Evolutionary conservation across 176 grass and related monocot genomes (phyloP).

Genomic region (Neostapfia colusana): DNA sequence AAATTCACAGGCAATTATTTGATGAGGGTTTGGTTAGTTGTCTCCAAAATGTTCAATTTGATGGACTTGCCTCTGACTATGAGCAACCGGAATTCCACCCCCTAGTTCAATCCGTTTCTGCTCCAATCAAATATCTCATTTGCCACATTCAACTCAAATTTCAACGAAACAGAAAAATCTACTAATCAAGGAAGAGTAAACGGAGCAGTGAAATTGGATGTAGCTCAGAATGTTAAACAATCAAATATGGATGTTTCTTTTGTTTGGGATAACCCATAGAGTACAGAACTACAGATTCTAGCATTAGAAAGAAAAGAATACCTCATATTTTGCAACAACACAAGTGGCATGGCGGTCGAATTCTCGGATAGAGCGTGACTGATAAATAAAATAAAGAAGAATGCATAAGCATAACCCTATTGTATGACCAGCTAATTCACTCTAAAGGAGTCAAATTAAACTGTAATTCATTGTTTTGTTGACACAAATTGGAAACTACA

Average conservation of each 20-base stretch:
- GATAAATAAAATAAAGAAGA: constrained; percentile 33
- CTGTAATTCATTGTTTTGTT: background rate
- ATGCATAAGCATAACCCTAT: background rate
- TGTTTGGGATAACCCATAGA: background rate
- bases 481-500: constrained; percentile 7
- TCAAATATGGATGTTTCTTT: constrained; percentile 2
- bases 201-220: background rate
- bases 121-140: background rate
- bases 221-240: background rate
- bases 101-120: background rate
- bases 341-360: constrained; percentile 92
- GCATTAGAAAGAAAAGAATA: constrained; percentile 50
- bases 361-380: constrained; percentile 81
- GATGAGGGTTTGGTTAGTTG: background rate
- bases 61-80: constrained; percentile 25
- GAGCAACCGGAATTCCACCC: background rate
- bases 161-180: background rate
- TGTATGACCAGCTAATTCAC: constrained; percentile 17
- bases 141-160: background rate
- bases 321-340: constrained; percentile 89
- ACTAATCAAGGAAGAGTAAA: background rate
- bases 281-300: background rate
- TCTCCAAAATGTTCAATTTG: constrained; percentile 8
- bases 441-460: background rate
- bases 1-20: constrained; percentile 4